Evolutionary conservation across 257 asterid species (phyloP), one percentile per base, ranked within the genome.

Genomic region (Asclepias syriaca): DNA sequence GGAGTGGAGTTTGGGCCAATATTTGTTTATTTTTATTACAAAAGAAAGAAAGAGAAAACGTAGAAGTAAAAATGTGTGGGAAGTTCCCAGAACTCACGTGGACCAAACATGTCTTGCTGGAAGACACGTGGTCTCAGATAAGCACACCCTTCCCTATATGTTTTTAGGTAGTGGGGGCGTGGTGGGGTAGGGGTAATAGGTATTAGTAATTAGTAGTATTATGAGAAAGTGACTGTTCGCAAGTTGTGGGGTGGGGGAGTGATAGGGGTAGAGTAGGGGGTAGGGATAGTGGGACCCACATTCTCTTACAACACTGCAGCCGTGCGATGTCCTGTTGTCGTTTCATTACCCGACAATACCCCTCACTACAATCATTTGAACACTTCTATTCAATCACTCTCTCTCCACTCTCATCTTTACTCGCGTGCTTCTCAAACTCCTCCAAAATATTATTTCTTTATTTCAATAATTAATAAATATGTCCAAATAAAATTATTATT

Each of bases 281-380:
- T 0, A 0, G 46, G 10, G 10, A 0, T 34, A 2, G 1, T 0
- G 78, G 78, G 27, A 66, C 65, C 77, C 77, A 48, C 69, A 16
- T 54, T 34, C 15, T 27, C 46, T 65, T 11, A 7, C 66, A n/a
- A 6, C 48, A n/a, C 59, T 8, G 67, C 37, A 74, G 75, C 78
- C 85, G 84, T 77, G 85, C 88, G 82, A 43, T 83, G 88, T 83
- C 82, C 58, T 70, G 32, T 69, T 77, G 86, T 81, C 85, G 57
- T 77, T 74, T 6, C 57, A 7, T 77, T 73, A 49, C 34, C 80
- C 83, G 79, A 80, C 89, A 84, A 15, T 11, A 68, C 68, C 74
- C 60, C 73, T 68, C 70, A 66, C 85, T 78, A 76, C 84, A 84
- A 86, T 84, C 88, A 86, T 86, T 86, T 82, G 87, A 80, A 82